phyloP scores from a whole-genome alignment of 495 filamentous ascomycete genomes.

The Staphylotrichum longicolle region DNA sequence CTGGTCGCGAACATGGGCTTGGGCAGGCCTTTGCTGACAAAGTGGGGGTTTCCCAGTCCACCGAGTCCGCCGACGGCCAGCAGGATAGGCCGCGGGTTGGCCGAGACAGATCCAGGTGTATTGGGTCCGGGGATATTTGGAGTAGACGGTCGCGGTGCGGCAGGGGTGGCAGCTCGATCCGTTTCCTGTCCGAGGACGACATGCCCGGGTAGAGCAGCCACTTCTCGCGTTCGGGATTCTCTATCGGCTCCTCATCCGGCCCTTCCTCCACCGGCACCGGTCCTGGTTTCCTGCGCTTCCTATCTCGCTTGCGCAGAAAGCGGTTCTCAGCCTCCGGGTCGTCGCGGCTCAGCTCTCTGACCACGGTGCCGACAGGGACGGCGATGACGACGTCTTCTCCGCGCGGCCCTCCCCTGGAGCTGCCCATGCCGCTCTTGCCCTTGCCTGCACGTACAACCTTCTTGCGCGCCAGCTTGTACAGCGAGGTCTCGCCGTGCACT shows the following conservation, averaged over 20 bases:
- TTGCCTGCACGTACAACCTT: constrained; percentile 72
- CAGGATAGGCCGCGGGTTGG: constrained; percentile 81
- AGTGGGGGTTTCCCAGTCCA: constrained; percentile 91
- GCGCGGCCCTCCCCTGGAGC: constrained; percentile 70
- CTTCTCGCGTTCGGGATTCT: constrained; percentile 55
- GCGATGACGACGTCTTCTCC: constrained; percentile 85
- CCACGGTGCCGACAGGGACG: constrained; percentile 89
- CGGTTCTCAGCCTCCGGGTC: constrained; percentile 68
- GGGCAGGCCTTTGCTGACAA: constrained; percentile 63
- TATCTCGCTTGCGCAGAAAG: constrained; percentile 31
- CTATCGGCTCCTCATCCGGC: constrained; percentile 30
- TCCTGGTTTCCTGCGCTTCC: constrained; percentile 27
- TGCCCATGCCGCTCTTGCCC: constrained; percentile 84
- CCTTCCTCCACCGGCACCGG: constrained; percentile 35
- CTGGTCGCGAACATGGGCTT: constrained; percentile 84
- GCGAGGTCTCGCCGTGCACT: constrained; percentile 79
- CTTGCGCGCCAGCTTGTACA: constrained; percentile 85
- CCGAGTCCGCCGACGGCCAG: constrained; percentile 87
- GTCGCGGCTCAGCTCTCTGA: constrained; percentile 72
- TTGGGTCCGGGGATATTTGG: constrained; percentile 64
- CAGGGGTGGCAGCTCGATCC: constrained; percentile 57
- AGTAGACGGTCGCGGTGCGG: constrained; percentile 56
- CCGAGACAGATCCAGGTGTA: constrained; percentile 76
- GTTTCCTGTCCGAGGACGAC: constrained; percentile 63
- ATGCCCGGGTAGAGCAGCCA: constrained; percentile 83